Percentiles rank a stretch among this genome's conserved stretches.
These are phyloP conservation scores for Lodderomyces orthopsilosis DNA, from an alignment of 1,139 yeast genomes.

Conservation along the genomic window DNA sequence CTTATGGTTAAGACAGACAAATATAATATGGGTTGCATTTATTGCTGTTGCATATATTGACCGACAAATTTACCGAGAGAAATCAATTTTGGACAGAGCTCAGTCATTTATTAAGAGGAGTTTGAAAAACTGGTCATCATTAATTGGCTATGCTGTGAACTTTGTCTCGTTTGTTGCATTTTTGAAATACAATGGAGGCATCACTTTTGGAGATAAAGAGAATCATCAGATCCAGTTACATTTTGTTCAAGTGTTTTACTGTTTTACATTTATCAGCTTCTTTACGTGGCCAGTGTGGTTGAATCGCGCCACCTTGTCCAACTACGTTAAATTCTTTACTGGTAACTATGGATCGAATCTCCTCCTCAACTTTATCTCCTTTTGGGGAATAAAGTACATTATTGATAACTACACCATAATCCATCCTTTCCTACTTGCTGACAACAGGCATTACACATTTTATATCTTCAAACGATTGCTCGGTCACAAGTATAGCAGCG, in stretches of 20 bases:
- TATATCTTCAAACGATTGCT: conserved; percentile 72
- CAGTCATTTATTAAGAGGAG: conserved; percentile 20
- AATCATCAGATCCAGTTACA: conserved; percentile 76
- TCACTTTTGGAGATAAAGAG: conserved; percentile 84
- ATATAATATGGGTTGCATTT: conserved; percentile 79
- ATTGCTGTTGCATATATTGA: conserved; percentile 58
- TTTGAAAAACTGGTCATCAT: conserved; percentile 22
- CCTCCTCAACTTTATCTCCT: conserved; percentile 18
- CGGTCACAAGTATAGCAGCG: conserved; percentile 36
- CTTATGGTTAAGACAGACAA: conserved; percentile 83
- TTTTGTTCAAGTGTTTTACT: conserved; percentile 78
- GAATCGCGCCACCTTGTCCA: conserved; percentile 33
- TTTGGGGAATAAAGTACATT: conserved; percentile 40
- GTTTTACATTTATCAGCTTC: conserved; percentile 56
- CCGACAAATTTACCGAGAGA: conserved; percentile 22
- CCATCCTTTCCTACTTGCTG: conserved; percentile 91
- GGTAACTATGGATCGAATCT: conserved; percentile 20
- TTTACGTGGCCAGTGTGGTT: conserved; percentile 75
- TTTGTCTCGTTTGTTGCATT: conserved; percentile 54
- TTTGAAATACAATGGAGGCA: conserved; percentile 65
- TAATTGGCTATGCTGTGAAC: conserved; percentile 55
- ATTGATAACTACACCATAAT: conserved; percentile 65
- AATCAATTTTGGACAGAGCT: conserved; percentile 5
- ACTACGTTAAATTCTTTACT: conserved; percentile 31
- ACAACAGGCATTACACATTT: conserved; percentile 90